A percentile compares a stretch with the other conserved stretches of the same genome.
Conservation (phyloP, 2,329 filamentous ascomycete species). For the Colletotrichum chrysophilum region DNA sequence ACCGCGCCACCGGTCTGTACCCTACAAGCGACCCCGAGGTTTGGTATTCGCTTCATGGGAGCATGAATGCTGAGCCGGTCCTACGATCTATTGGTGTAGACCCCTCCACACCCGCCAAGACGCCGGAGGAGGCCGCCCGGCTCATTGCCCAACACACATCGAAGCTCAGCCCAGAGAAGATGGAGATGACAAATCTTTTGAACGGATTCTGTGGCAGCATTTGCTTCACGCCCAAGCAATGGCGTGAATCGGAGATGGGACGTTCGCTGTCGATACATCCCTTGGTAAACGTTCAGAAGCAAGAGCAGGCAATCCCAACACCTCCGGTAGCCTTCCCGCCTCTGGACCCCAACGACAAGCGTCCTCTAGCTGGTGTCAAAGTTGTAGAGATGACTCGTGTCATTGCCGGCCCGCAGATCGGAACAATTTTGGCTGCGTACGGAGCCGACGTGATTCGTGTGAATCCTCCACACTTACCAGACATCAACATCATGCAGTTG, state of each 20-base stretch:
- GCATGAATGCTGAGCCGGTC: slow-evolving; percentile 46
- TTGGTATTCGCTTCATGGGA: slow-evolving; percentile 58
- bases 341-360: slow-evolving; percentile 29
- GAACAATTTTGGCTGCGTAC: slow-evolving; percentile 44
- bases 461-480: slow-evolving; percentile 45
- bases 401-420: slow-evolving; percentile 52
- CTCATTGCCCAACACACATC: slow-evolving; percentile 1
- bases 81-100: slow-evolving; percentile 51
- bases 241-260: slow-evolving; percentile 15
- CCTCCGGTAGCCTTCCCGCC: slow-evolving; percentile 36
- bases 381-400: slow-evolving; percentile 55
- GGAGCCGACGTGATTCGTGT: slow-evolving; percentile 53
- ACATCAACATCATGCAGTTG: slow-evolving; percentile 43
- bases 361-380: slow-evolving; percentile 50
- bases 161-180: slow-evolving; percentile 10
- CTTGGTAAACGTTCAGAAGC: slow-evolving; percentile 42
- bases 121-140: slow-evolving; percentile 1
- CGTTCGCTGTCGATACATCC: slow-evolving; percentile 2
- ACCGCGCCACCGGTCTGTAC: slow-evolving; percentile 50
- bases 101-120: neutral
- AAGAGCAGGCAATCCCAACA: slow-evolving; percentile 37
- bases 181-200: slow-evolving; percentile 10
- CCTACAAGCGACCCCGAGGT: slow-evolving; percentile 48
- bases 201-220: slow-evolving; percentile 14
- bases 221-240: slow-evolving; percentile 9